These are phyloP conservation scores for Alternaria brassicicola DNA, from an alignment of 2,329 filamentous ascomycete genomes.

Conservation along the genomic window DNA sequence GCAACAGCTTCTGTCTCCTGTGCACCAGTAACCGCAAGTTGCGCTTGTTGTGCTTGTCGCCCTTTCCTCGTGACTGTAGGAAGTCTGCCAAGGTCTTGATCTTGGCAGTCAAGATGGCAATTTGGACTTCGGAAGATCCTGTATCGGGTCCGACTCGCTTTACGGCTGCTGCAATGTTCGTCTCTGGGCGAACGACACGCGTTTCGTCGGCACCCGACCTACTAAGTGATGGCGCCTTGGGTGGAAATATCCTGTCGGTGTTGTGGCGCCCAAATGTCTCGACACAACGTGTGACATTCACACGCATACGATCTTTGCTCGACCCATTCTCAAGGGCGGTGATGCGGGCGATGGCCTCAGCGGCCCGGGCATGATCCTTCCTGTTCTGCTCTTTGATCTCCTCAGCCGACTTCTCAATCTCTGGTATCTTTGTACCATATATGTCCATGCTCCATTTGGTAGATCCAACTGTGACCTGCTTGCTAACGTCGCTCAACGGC, in stretches of 20 bases:
- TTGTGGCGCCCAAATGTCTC: slow-evolving; percentile 88
- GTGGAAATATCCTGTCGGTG: slow-evolving; percentile 74
- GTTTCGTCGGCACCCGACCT: slow-evolving; percentile 53
- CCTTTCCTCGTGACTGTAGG: slow-evolving; percentile 72
- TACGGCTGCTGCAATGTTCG: slow-evolving; percentile 33
- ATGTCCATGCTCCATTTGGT: slow-evolving; percentile 15
- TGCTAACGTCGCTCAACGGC: slow-evolving; percentile 50
- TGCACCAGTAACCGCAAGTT: slow-evolving; percentile 87
- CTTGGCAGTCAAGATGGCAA: slow-evolving; percentile 92
- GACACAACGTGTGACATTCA: slow-evolving; percentile 84
- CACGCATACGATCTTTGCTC: slow-evolving; percentile 76
- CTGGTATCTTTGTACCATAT: slow-evolving; percentile 5
- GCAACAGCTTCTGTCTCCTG: slow-evolving; percentile 83
- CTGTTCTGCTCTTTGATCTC: slow-evolving; percentile 31
- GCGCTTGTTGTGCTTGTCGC: slow-evolving; percentile 93
- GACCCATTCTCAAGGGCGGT: slow-evolving; percentile 77
- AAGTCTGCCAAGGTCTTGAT: slow-evolving; percentile 80
- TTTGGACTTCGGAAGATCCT: slow-evolving; percentile 96
- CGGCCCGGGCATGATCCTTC: slow-evolving; percentile 67
- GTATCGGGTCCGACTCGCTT: slow-evolving; percentile 88
- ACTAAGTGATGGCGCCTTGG: slow-evolving; percentile 59
- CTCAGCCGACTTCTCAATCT: slow-evolving; percentile 20
- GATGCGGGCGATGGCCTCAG: slow-evolving; percentile 80
- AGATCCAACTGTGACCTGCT: slow-evolving; percentile 1
- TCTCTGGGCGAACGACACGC: slow-evolving; percentile 52